Conservation (phyloP, 805 yeast genomes). For the Lachancea thermotolerans region DNA sequence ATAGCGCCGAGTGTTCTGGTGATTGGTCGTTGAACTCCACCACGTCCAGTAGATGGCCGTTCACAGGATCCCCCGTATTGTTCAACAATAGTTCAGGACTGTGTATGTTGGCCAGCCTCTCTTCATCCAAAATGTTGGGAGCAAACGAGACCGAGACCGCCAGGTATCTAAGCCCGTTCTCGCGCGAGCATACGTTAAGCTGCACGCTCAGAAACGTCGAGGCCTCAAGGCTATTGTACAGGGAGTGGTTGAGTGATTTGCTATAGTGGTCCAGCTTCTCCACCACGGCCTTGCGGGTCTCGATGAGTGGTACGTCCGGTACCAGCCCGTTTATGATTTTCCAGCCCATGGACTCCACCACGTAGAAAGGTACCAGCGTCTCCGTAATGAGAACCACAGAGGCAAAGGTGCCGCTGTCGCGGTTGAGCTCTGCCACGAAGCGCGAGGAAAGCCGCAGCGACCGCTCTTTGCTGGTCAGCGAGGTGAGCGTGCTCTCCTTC, state of each 20-base stretch:
- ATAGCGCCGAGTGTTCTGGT: not conserved
- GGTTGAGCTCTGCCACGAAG: slow-evolving; percentile 4
- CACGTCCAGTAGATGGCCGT: slow-evolving; percentile 8
- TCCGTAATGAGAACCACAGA: slow-evolving; percentile 5
- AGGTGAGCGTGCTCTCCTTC: slow-evolving; percentile 3
- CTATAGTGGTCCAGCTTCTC: slow-evolving; percentile 4
- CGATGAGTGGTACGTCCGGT: slow-evolving; percentile 5
- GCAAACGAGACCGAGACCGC: slow-evolving; percentile 8
- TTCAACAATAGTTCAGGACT: slow-evolving; percentile 5
- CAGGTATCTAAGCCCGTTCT: slow-evolving; percentile 1
- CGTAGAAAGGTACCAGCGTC: slow-evolving; percentile 4
- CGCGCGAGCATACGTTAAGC: slow-evolving; percentile 4
- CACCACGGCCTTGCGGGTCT: slow-evolving; percentile 5
- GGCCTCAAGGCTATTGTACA: not conserved
- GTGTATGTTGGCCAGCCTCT: not conserved
- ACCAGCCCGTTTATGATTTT: slow-evolving; percentile 4
- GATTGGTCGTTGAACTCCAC: slow-evolving; percentile 4
- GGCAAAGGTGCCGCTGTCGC: slow-evolving; percentile 7
- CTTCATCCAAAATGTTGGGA: slow-evolving; percentile 4
- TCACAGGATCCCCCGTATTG: slow-evolving; percentile 4
- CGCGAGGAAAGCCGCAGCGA: slow-evolving; percentile 3
- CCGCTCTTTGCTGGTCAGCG: slow-evolving; percentile 6
- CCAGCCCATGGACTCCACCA: slow-evolving; percentile 8
- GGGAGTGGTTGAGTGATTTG: slow-evolving; percentile 2
- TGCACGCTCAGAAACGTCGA: slow-evolving; percentile 6